These are phyloP conservation scores for Lodderomyces theae DNA, from an alignment of 1,139 yeast species.

Conservation along the genomic window DNA sequence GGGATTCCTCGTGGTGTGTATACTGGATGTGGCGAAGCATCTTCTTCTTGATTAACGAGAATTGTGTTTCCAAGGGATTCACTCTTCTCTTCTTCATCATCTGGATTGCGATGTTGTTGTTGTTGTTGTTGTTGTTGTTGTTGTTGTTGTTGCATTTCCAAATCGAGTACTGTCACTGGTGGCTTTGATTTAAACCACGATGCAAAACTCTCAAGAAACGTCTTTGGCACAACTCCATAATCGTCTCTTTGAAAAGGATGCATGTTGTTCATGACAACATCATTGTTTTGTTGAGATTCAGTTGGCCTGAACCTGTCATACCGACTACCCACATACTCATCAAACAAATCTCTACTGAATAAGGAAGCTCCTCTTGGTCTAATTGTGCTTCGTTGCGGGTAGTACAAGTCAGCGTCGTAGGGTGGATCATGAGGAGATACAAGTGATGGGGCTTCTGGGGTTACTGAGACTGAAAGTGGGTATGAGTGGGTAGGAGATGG, in stretches of 20 bases:
- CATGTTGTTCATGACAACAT: conserved; percentile 30
- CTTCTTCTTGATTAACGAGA: conserved; percentile 8
- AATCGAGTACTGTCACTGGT: conserved; percentile 10
- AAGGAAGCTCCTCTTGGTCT: conserved; percentile 13
- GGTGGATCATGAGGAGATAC: conserved; percentile 12
- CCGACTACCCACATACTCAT: conserved; percentile 49
- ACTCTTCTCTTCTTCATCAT: conserved; percentile 4
- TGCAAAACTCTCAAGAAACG: conserved; percentile 6
- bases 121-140: conserved; percentile 1
- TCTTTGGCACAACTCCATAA: conserved; percentile 9
- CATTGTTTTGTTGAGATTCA: conserved; percentile 40
- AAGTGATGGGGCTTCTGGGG: conserved; percentile 4
- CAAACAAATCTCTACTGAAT: conserved; percentile 28
- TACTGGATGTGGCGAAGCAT: conserved; percentile 12
- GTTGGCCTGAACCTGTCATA: conserved; percentile 53
- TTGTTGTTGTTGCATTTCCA: conserved; percentile 6
- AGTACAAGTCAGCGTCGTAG: conserved; percentile 10
- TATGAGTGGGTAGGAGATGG: conserved; percentile 3
- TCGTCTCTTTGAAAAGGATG: conserved; percentile 39
- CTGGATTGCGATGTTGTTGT: too few relatives aligned
- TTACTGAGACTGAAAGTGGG: conserved; percentile 5
- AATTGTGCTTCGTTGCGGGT: conserved; percentile 2
- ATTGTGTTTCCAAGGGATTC: conserved; percentile 5
- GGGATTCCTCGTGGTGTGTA: conserved; percentile 30
- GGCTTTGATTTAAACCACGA: conserved; percentile 12